phyloP scores from a whole-genome alignment of 768 basidiomycete species.

The Phaeotremella fagi region DNA sequence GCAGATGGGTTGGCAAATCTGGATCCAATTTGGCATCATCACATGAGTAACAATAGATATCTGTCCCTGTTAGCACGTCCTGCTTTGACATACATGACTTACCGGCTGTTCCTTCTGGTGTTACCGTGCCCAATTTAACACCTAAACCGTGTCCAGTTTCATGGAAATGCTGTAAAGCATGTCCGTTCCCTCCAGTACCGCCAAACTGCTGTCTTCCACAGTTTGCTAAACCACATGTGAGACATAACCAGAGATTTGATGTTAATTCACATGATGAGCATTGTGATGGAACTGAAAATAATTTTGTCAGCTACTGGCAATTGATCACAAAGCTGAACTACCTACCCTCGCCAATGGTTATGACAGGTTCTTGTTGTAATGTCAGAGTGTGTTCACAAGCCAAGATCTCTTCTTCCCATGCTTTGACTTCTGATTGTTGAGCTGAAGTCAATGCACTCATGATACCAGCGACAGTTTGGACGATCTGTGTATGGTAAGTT shows the following conservation, averaged over 20 bases:
- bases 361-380: conserved; percentile 53
- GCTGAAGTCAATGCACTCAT: conserved; percentile 81
- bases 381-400: conserved; percentile 76
- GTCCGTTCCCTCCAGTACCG: conserved; percentile 77
- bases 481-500: conserved; percentile 51
- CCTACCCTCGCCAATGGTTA: conserved; percentile 30
- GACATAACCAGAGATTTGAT: conserved; percentile 90
- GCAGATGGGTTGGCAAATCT: conserved; percentile 65
- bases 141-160: conserved; percentile 70
- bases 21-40: conserved; percentile 78
- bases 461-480: conserved; percentile 60
- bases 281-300: conserved; percentile 63
- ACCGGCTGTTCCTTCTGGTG: conserved; percentile 89
- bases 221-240: conserved; percentile 81
- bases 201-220: conserved; percentile 85
- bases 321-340: background rate
- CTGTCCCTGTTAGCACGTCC: conserved; percentile 49
- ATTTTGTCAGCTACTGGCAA: background rate
- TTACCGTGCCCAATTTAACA: conserved; percentile 94
- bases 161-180: conserved; percentile 74
- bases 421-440: conserved; percentile 87
- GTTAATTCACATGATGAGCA: conserved; percentile 79
- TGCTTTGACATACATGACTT: conserved; percentile 27
- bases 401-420: conserved; percentile 92
- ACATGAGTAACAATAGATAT: conserved; percentile 90